Conservation (phyloP, 768 basidiomycete genomes). For the Suillus luteus region DNA sequence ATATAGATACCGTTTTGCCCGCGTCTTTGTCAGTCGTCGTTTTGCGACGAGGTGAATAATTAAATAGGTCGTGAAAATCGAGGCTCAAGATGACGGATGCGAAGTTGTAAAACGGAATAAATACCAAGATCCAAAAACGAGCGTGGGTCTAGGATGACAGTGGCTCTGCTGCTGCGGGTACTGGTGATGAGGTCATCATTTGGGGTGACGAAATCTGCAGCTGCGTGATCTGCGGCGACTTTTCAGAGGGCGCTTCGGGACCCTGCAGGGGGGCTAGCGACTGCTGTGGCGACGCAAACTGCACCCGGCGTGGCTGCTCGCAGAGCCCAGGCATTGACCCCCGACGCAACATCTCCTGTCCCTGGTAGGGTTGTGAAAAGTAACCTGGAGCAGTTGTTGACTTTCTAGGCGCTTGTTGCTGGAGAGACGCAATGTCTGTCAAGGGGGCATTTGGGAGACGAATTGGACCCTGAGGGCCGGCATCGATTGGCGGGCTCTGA, state of each 20-base stretch:
- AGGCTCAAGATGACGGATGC: slow-evolving; percentile 15
- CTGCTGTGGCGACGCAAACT: slow-evolving; percentile 32
- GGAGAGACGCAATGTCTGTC: slow-evolving; percentile 63
- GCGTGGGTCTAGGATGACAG: neutral
- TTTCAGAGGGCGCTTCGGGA: slow-evolving; percentile 27
- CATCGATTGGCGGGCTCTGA: slow-evolving; percentile 50
- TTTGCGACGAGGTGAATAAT: slow-evolving; percentile 24
- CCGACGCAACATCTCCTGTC: slow-evolving; percentile 33
- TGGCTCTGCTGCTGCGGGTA: slow-evolving; percentile 21
- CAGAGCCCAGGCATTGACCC: slow-evolving; percentile 29
- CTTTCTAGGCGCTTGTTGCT: slow-evolving; percentile 38
- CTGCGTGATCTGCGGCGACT: slow-evolving; percentile 23
- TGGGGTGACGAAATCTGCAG: slow-evolving; percentile 31
- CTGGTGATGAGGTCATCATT: slow-evolving; percentile 25
- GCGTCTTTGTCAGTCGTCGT: slow-evolving; percentile 22
- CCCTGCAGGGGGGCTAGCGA: slow-evolving; percentile 28
- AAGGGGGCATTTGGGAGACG: slow-evolving; percentile 75
- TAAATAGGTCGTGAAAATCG: slow-evolving; percentile 35
- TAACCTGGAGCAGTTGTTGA: slow-evolving; percentile 35
- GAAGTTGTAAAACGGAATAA: slow-evolving; percentile 33
- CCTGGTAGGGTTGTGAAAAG: slow-evolving; percentile 35
- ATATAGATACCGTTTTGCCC: slow-evolving; percentile 22
- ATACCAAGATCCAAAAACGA: slow-evolving; percentile 24
- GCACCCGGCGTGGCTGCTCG: slow-evolving; percentile 27
- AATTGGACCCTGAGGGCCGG: slow-evolving; percentile 49